Base-by-base conservation (phyloP, 495 filamentous ascomycete genomes). In the Filosporella fistucella region DNA sequence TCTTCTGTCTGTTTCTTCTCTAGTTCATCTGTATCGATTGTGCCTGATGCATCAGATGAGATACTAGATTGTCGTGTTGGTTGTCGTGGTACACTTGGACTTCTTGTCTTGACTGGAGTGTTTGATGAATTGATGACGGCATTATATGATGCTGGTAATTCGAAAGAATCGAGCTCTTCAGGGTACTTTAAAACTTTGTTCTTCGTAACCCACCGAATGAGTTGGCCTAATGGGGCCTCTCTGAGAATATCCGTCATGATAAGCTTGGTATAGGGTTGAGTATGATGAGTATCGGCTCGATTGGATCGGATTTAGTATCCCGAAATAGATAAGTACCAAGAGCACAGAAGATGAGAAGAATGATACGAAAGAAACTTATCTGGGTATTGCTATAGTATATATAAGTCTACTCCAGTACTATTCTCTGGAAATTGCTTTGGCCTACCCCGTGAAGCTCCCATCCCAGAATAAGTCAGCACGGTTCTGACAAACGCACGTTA, bases 111-210 rank as follows among this genome's bases (percentile, higher is more conserved):
- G 16, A 16, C 26, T 29, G 25, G n/a, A 11, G 42, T 60, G 55
- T 30, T 39, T 28, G 36, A 44, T 11, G 55, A 54, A 41, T 67
- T 64, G 13, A 65, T 38, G 6, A 62, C 44, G 9, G 64, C 55
- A 13, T 63, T 58, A 63, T 76, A 82, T 48, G 57, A 25, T 24
- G 69, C 62, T 2, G 76, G 72, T 9, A 77, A 63, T 53, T 69
- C 49, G 56, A 81, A 81, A 42, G 62, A 68, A 17, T 67, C 50
- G 34, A 66, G 58, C 45, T 80, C 77, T 64, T 81, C 76, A 4
- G 75, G 74, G 41, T 81, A 82, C 56, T 68, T 62, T 23, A 80
- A 57, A 34, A 72, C 45, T 54, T 63, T 69, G 54, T 76, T 77
- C 1, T 62, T 54, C 0, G 69, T 72, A 20, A 74, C n/a, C 41